Conservation (phyloP, 352 stramenopile genomes). For the Pythium aristosporum region DNA sequence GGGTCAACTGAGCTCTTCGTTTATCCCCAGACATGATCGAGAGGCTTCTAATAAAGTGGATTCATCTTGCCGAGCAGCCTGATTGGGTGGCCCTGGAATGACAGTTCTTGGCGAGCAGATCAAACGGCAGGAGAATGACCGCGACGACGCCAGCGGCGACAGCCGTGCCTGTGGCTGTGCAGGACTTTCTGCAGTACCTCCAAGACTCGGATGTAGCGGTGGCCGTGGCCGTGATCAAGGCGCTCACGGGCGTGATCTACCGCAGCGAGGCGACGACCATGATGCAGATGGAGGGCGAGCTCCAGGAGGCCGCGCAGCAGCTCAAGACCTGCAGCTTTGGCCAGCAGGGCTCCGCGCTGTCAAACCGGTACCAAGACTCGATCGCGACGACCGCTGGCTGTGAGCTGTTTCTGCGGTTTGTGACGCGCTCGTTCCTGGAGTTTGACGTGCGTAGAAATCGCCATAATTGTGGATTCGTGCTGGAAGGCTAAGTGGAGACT, state of each 20-base stretch:
- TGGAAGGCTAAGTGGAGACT: too few species aligned
- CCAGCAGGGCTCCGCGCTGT: conserved; percentile 33
- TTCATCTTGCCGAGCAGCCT: not conserved
- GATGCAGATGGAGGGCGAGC: conserved; percentile 94
- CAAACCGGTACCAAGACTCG: conserved; percentile 68
- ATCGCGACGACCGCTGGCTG: conserved; percentile 91
- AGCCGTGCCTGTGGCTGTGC: conserved; percentile 41
- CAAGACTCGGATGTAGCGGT: conserved; percentile 83
- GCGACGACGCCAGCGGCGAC: conserved; percentile 3
- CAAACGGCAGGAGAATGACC: not conserved
- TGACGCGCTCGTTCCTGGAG: conserved; percentile 90
- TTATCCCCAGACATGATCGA: not conserved
- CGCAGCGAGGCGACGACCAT: conserved; percentile 92
- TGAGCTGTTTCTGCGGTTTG: conserved; percentile 93
- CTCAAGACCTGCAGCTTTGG: conserved; percentile 56
- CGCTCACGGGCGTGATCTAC: conserved; percentile 90
- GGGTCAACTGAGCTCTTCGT: not conserved
- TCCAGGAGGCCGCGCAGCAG: conserved; percentile 82
- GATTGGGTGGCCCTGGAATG: conserved; percentile 17
- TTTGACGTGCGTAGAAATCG: conserved; percentile 55
- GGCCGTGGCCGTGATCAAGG: conserved; percentile 93
- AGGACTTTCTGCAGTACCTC: conserved; percentile 73
- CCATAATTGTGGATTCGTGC: too few species aligned
- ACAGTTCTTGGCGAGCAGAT: not conserved
- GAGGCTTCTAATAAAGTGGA: conserved; percentile 27